These are phyloP conservation scores for Knufia fluminis DNA, from an alignment of 2,329 filamentous ascomycete species.

Conservation along the genomic window DNA sequence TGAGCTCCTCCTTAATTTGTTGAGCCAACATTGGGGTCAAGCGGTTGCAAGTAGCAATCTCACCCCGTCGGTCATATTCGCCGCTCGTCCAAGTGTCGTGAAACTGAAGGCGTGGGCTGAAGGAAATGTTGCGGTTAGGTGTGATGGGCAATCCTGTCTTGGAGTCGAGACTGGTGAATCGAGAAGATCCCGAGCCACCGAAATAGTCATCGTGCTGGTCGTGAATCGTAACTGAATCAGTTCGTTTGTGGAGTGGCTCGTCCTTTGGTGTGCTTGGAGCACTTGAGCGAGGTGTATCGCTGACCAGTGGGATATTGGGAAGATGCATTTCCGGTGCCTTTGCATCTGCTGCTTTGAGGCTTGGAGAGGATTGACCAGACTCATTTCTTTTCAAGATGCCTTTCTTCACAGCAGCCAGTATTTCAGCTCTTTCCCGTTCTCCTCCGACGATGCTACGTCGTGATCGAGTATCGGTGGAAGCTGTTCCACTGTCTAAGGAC, in stretches of 20 bases:
- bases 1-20: constrained; percentile 98
- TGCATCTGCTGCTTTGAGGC: constrained; percentile 52
- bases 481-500: constrained; percentile 25
- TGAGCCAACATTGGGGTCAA: constrained; percentile 94
- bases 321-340: constrained; percentile 47
- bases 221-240: constrained; percentile 64
- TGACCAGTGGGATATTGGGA: constrained; percentile 53
- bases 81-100: constrained; percentile 93
- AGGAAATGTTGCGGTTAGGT: constrained; percentile 60
- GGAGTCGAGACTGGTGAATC: constrained; percentile 59
- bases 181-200: constrained; percentile 47
- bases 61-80: constrained; percentile 91
- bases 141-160: constrained; percentile 68
- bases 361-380: constrained; percentile 60
- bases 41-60: constrained; percentile 95
- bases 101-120: constrained; percentile 89
- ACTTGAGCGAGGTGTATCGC: constrained; percentile 74
- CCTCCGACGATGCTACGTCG: constrained; percentile 87
- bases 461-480: constrained; percentile 42
- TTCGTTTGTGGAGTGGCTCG: constrained; percentile 52
- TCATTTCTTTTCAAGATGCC: constrained; percentile 81
- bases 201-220: constrained; percentile 96
- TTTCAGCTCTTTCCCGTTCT: constrained; percentile 81
- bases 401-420: constrained; percentile 84
- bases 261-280: constrained; percentile 82